Conservation (phyloP, 2,329 filamentous ascomycete genomes). For the Alternaria rosae region DNA sequence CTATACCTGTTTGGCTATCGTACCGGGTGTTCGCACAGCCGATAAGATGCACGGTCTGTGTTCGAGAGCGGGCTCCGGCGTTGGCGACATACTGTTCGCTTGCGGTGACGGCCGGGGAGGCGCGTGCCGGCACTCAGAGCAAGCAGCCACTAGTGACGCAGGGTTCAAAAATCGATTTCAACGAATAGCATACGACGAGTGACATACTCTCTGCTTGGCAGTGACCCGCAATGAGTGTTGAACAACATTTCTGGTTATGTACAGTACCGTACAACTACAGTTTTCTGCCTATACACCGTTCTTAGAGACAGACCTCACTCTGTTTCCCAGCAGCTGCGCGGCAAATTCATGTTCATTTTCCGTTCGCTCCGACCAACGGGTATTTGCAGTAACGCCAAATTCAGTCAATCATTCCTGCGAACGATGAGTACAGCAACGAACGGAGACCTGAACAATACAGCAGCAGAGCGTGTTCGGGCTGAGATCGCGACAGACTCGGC, state of each 20-base stretch:
- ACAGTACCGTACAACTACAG: background rate
- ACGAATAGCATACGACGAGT: constrained; percentile 1
- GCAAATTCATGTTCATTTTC: background rate
- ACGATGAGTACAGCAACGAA: constrained; percentile 17
- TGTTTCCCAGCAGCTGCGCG: background rate
- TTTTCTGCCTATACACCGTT: background rate
- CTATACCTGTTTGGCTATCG: background rate
- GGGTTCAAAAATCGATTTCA: background rate
- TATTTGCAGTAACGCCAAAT: background rate
- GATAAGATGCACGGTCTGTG: no score
- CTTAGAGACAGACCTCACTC: background rate
- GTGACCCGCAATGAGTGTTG: background rate
- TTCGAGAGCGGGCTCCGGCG: no score
- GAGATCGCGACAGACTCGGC: constrained; percentile 21
- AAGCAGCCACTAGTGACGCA: constrained; percentile 6
- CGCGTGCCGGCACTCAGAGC: background rate
- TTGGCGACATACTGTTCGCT: no score
- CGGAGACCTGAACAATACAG: constrained; percentile 36
- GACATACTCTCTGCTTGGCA: constrained; percentile 8
- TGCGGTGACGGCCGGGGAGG: background rate
- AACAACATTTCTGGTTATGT: no score
- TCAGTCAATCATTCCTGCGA: constrained; percentile 1
- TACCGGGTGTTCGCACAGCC: background rate
- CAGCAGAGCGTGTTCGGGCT: constrained; percentile 20
- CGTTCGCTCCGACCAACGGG: background rate